Base-by-base conservation (phyloP, 129 eudicot species). In the Lactuca saligna region DNA sequence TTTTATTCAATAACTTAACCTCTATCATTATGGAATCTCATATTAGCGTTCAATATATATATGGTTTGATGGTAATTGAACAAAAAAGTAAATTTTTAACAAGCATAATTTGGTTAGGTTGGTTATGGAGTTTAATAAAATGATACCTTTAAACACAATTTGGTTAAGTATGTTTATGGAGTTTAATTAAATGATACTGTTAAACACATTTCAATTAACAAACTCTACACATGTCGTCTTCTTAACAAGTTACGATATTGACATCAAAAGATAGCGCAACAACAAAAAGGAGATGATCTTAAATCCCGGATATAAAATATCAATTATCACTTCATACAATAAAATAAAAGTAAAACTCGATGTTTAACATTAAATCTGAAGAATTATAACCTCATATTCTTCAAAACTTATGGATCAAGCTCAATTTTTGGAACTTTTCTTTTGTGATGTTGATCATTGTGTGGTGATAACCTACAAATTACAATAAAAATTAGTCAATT, bases 391-490 rank as follows among this genome's bases (percentile, higher is more conserved):
- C 9, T 49, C 35, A 12, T 15, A 37, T 15, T 57, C 55, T 53
- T 68, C 39, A 31, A 39, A 68, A 76, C 83, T 74, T 66, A 73
- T 34, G 75, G 65, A 38, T 63, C 76, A 32, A 17, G 56, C 78
- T 84, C 85, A 31, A 80, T 15, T 57, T 84, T 84, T 7, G 88
- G 81, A 17, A 76, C 34, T 63, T 77, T 77, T 70, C 75, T 77
- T 73, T 80, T 84, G 35, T 65, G 80, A 49, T 66, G 29, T 25
- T 25, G 63, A 53, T 54, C 83, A 57, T 75, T 82, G n/a, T 54
- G 74, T 25, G 78, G 77, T 63, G 84, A 83, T 51, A 79, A 69
- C 82, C 88, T 82, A 69, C 17, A 76, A 70, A 64, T 54, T 33
- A 61, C 35, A 72, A 32, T 4, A 41, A 55, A 11, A 37, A 49